Percentiles rank a stretch among this genome's conserved stretches.
These are phyloP conservation scores for Ceratocystis lukuohia DNA, from an alignment of 2,329 filamentous ascomycete genomes.

Conservation along the genomic window DNA sequence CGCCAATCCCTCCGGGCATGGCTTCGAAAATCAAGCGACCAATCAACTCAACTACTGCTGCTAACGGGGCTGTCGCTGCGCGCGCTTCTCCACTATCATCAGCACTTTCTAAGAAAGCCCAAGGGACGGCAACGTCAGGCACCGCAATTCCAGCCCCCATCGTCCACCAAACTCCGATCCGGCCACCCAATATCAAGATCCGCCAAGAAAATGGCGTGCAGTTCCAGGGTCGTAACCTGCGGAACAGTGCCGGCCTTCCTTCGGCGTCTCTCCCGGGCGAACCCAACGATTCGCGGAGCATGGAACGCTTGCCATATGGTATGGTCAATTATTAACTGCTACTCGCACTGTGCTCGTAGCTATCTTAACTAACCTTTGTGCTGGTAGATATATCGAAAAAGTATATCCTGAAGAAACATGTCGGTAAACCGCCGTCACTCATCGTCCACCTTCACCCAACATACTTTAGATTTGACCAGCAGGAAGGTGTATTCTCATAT, in stretches of 20 bases:
- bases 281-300: constrained; percentile 26
- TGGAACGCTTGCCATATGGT: constrained; percentile 43
- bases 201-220: constrained; percentile 35
- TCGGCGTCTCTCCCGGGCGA: constrained; percentile 38
- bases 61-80: constrained; percentile 41
- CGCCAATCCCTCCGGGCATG: constrained; percentile 23
- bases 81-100: constrained; percentile 48
- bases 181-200: constrained; percentile 17
- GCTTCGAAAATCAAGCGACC: constrained; percentile 49
- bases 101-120: constrained; percentile 42
- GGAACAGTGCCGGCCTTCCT: constrained; percentile 38
- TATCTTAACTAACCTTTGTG: constrained; percentile 19
- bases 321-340: constrained; percentile 18
- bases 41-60: constrained; percentile 52
- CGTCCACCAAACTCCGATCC: constrained; percentile 15
- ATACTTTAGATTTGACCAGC: constrained; percentile 85
- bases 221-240: constrained; percentile 33
- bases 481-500: constrained; percentile 85
- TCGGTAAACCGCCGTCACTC: constrained; percentile 63
- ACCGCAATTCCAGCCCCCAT: constrained; percentile 24
- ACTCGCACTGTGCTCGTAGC: constrained; percentile 17
- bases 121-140: constrained; percentile 33
- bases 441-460: constrained; percentile 73
- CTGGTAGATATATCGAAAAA: constrained; percentile 53
- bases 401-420: constrained; percentile 74